phyloP scores from a whole-genome alignment of 2,329 filamentous ascomycete genomes.

The Colletotrichum abscissum region DNA sequence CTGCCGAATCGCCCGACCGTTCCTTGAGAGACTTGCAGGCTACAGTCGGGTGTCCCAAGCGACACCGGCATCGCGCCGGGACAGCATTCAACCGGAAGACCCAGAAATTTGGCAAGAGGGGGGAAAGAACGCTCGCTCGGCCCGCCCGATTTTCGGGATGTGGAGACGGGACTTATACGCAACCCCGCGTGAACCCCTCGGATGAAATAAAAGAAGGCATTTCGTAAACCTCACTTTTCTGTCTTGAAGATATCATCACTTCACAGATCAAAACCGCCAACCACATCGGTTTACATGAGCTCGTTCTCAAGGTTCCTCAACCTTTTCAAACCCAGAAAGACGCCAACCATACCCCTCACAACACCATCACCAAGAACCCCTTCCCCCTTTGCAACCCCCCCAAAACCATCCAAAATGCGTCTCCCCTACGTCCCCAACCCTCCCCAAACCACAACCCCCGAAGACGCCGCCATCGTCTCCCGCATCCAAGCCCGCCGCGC shows the following conservation, averaged over 20 bases:
- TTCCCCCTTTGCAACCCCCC: background rate
- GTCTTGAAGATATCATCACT: background rate
- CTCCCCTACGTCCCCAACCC: slow-evolving; percentile 72
- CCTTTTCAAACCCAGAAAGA: slow-evolving; percentile 3
- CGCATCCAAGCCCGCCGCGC: slow-evolving; percentile 74
- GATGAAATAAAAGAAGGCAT: background rate
- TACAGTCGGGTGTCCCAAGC: background rate
- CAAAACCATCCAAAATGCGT: slow-evolving; percentile 63
- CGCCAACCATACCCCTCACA: background rate
- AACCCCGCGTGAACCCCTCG: slow-evolving; percentile 8
- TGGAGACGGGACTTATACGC: slow-evolving; percentile 34
- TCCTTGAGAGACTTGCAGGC: background rate
- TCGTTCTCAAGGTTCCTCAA: background rate
- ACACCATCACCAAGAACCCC: background rate
- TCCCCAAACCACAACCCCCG: slow-evolving; percentile 53
- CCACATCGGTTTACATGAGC: background rate
- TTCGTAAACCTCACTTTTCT: background rate
- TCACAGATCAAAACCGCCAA: background rate
- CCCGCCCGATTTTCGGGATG: slow-evolving; percentile 32
- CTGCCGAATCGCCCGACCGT: background rate
- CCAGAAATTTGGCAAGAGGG: background rate
- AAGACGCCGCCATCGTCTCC: slow-evolving; percentile 67
- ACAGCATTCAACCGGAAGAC: slow-evolving; percentile 32
- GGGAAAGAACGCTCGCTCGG: slow-evolving; percentile 16
- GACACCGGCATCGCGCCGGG: slow-evolving; percentile 18